Evolutionary conservation across 495 filamentous ascomycete species (phyloP), one percentile per base, ranked within the genome.

Genomic region (Penicillium argentinense): DNA sequence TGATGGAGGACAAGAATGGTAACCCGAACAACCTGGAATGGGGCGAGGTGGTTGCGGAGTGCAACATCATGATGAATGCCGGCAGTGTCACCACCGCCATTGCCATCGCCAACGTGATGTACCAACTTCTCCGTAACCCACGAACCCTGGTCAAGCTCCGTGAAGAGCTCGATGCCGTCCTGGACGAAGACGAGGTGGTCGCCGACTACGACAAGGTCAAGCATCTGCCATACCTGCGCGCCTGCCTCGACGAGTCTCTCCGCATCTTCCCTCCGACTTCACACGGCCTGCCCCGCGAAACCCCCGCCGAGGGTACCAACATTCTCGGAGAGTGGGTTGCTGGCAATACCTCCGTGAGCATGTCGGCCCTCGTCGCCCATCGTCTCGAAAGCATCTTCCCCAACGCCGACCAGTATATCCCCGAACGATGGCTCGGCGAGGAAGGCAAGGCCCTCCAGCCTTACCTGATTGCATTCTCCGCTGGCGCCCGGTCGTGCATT

Each of bases 41-140:
- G 49, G 64, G 60, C 14, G 59, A 71, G 36, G 55, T 63, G 2
- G 49, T 64, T 13, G 53, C 67, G 27, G 66, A 70, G 39, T 62
- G 62, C 41, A 61, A 57, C 39, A 62, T 67, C 36, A 64, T 69
- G 59, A 66, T 83, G 59, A 76, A 80, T 19, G 81, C 77, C 12
- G 80, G 80, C 9, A 71, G 67, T 13, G 79, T 76, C 27, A 82
- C 80, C 0, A 82, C 80, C 3, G 75, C 77, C 8, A 71, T 77
- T 23, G 73, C 73, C 2, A 58, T 83, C 42, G 60, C 68, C 13
- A 76, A 74, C 30, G 65, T 67, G 16, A 51, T 87, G 56, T 85
- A 77, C 62, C 68, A 74, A 26, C 71, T 88, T 0, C 55, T 84
- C 37, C 73, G 69, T 29, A 71, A 81, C 54, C 81, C 80, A 0